phyloP scores from a whole-genome alignment of 2,329 filamentous ascomycete species.

The Aspergillus sp. region DNA sequence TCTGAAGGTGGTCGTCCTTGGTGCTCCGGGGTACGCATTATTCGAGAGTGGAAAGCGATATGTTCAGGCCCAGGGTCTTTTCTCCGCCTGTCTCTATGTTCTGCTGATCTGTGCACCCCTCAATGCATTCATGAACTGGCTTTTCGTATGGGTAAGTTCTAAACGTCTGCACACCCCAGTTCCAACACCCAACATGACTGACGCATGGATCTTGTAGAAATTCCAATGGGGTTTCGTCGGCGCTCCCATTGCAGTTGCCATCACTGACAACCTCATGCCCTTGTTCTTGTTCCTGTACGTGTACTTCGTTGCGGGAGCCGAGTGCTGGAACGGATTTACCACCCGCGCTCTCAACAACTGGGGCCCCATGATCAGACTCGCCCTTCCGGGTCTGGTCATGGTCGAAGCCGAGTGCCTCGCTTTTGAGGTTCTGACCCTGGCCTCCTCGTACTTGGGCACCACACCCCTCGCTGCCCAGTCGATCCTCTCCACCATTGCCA shows the following conservation, averaged over 20 bases:
- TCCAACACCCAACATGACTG: neutral
- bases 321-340: slow-evolving; percentile 83
- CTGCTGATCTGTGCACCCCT: slow-evolving; percentile 78
- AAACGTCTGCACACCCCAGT: neutral
- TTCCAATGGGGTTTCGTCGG: slow-evolving; percentile 70
- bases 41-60: slow-evolving; percentile 84
- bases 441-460: slow-evolving; percentile 74
- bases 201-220: slow-evolving; percentile 28
- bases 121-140: slow-evolving; percentile 77
- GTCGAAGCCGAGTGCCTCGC: slow-evolving; percentile 90
- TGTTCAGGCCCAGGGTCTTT: slow-evolving; percentile 84
- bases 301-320: slow-evolving; percentile 65
- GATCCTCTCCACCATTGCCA: slow-evolving; percentile 73
- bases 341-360: slow-evolving; percentile 69
- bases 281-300: slow-evolving; percentile 73
- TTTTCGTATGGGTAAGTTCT: slow-evolving; percentile 69
- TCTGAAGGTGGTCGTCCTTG: slow-evolving; percentile 66
- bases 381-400: slow-evolving; percentile 88
- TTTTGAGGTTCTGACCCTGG: slow-evolving; percentile 88
- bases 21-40: slow-evolving; percentile 71
- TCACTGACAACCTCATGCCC: slow-evolving; percentile 74
- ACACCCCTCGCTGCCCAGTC: slow-evolving; percentile 84
- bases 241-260: slow-evolving; percentile 72
- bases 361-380: slow-evolving; percentile 81
- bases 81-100: slow-evolving; percentile 78